Evolutionary conservation across 2,329 filamentous ascomycete genomes (phyloP), one percentile per base, ranked within the genome.

Genomic region (Alternaria sp.): DNA sequence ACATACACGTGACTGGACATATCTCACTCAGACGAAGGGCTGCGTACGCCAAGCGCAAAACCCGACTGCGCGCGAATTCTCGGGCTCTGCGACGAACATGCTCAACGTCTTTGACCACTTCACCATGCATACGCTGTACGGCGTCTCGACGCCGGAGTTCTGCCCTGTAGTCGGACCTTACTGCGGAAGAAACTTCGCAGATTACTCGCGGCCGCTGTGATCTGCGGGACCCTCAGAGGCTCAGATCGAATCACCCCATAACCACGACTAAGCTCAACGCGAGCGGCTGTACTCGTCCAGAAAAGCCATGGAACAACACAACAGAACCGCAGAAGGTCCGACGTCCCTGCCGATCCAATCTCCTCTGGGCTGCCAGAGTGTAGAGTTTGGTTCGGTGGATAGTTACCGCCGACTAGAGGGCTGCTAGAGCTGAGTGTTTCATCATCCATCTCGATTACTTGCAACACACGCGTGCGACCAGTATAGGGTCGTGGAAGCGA

Each of bases 361-460:
- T 56, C 55, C 26, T 30, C 44, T 4, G 43, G 55, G 54, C 9
- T 55, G 55, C 23, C 26, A n/a, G 28, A 15, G 7, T 20, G 55
- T 15, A 63, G 44, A 61, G 58, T 64, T 61, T 57, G 58, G 54
- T 61, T 56, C 37, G 33, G 57, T 56, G 55, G 30, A 49, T 64
- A 61, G 58, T 28, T 63, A 53, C 60, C 63, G 63, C 63, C 47
- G 54, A 46, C 64, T 58, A 59, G 45, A 45, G 37, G 23, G 46
- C 25, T 53, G 30, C 54, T 21, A 28, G 26, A 46, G 61, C 58
- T 50, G 61, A 47, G 61, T 56, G 54, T 61, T 51, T 63, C 55
- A 47, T 58, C n/a, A 37, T 60, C 58, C 51, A 53, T 45, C 14
- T 23, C 18, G 47, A 61, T 58, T 26, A n/a, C 56, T 50, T 20